Percentiles rank a stretch among this genome's conserved stretches.
phyloP scores from a whole-genome alignment of 192 early-diverging fungal genomes.

The Coemansia furcata region DNA sequence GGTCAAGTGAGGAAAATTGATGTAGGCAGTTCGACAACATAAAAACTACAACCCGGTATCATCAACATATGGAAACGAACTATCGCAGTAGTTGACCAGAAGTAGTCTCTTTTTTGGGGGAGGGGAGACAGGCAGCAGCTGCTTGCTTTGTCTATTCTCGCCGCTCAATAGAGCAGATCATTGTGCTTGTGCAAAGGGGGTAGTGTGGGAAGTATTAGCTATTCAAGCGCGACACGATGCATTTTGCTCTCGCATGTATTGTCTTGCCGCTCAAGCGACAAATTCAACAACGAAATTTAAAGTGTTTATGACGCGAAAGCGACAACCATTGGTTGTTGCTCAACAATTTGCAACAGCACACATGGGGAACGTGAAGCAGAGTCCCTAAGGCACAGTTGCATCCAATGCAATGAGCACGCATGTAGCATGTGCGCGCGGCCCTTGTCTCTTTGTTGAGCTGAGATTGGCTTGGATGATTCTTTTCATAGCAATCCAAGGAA shows the following conservation, averaged over 20 bases:
- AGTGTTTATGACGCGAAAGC: neutral
- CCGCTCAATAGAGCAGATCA: neutral
- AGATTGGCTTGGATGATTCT: neutral
- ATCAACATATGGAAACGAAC: neutral
- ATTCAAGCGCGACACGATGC: neutral
- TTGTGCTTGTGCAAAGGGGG: neutral
- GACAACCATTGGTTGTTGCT: neutral
- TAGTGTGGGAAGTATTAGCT: conserved; percentile 2
- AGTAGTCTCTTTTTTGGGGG: neutral
- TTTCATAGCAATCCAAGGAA: neutral
- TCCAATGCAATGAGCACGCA: conserved; percentile 2
- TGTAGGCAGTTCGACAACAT: neutral
- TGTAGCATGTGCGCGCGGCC: neutral
- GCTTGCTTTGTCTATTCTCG: neutral
- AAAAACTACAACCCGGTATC: too few species aligned
- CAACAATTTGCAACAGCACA: neutral
- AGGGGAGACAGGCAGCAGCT: neutral
- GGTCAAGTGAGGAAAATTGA: neutral
- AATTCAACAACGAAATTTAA: neutral
- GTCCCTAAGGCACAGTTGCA: neutral
- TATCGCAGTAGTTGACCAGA: neutral
- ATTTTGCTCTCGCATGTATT: conserved; percentile 3
- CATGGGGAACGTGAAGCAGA: neutral
- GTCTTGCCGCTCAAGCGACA: neutral
- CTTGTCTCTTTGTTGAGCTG: neutral